Conservation (phyloP, 1,139 yeast genomes). For the Ogataea hybrid region DNA sequence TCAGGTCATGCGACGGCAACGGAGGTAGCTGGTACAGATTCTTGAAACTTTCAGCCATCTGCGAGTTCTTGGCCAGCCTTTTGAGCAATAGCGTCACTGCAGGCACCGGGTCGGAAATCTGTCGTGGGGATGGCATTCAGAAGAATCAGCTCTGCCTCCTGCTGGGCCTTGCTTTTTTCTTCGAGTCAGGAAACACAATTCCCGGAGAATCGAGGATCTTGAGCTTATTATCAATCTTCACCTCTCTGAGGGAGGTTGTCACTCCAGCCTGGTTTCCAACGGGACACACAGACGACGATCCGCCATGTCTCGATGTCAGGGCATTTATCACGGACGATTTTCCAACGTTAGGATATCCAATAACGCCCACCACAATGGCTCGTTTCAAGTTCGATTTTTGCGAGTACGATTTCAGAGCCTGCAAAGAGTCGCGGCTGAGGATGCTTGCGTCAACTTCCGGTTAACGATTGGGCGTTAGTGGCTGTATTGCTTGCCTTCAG, state of each 20-base stretch:
- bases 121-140: constrained; percentile 89
- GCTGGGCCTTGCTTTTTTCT: constrained; percentile 55
- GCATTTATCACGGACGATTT: constrained; percentile 94
- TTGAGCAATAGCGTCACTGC: constrained; percentile 78
- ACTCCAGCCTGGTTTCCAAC: constrained; percentile 98
- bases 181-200: constrained; percentile 83
- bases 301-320: constrained; percentile 78
- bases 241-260: constrained; percentile 87
- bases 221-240: constrained; percentile 86
- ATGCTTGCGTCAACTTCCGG: constrained; percentile 69
- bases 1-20: constrained; percentile 57
- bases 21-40: constrained; percentile 78
- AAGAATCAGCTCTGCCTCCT: constrained; percentile 84
- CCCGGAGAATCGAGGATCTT: constrained; percentile 96
- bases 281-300: constrained; percentile 76
- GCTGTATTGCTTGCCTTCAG: constrained; percentile 52
- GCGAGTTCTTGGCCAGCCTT: constrained; percentile 66
- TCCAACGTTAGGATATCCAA: constrained; percentile 96
- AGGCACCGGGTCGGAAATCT: constrained; percentile 77
- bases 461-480: constrained; percentile 64
- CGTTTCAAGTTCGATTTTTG: constrained; percentile 81
- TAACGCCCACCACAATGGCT: constrained; percentile 92
- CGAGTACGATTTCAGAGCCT: constrained; percentile 84
- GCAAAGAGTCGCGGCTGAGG: constrained; percentile 75
- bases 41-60: constrained; percentile 75